A percentile compares a stretch with the other conserved stretches of the same genome.
Evolutionary conservation across 2,329 filamentous ascomycete species (phyloP).

Genomic region (Diaporthe sp.): DNA sequence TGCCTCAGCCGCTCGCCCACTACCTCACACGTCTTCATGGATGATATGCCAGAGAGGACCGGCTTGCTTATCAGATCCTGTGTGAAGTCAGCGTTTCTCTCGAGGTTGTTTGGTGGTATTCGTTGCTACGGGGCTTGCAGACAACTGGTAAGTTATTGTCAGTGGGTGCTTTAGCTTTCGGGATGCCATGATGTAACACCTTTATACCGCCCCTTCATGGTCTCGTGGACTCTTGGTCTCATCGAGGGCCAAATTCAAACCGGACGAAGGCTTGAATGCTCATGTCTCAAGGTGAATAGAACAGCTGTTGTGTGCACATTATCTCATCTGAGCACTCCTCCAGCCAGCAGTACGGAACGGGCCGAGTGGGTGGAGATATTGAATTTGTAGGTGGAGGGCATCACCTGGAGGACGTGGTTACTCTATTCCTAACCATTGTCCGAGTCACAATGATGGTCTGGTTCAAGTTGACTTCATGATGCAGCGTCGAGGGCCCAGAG

Average conservation of each 20-base stretch:
- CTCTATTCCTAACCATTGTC: background rate
- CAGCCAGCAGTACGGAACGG: background rate
- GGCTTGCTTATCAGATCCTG: background rate
- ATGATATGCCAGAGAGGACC: background rate
- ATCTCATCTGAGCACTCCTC: background rate
- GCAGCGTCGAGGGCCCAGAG: background rate
- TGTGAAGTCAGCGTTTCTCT: background rate
- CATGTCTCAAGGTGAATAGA: background rate
- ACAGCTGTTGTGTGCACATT: background rate
- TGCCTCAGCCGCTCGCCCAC: background rate
- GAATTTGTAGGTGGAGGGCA: background rate
- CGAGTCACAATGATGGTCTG: background rate
- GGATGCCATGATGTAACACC: background rate
- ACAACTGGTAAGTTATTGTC: background rate
- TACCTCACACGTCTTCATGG: no score
- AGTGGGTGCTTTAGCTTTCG: conserved; percentile 10
- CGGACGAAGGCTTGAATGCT: background rate
- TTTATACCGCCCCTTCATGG: background rate
- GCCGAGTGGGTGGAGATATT: background rate
- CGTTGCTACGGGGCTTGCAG: background rate
- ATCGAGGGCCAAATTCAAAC: background rate
- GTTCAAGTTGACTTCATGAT: background rate
- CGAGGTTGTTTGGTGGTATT: background rate
- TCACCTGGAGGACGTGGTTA: background rate
- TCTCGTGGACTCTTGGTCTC: background rate